Percentiles rank a stretch among this genome's conserved stretches.
These are phyloP conservation scores for Pseudogymnoascus sp. DNA, from an alignment of 2,329 filamentous ascomycete genomes.

Conservation along the genomic window DNA sequence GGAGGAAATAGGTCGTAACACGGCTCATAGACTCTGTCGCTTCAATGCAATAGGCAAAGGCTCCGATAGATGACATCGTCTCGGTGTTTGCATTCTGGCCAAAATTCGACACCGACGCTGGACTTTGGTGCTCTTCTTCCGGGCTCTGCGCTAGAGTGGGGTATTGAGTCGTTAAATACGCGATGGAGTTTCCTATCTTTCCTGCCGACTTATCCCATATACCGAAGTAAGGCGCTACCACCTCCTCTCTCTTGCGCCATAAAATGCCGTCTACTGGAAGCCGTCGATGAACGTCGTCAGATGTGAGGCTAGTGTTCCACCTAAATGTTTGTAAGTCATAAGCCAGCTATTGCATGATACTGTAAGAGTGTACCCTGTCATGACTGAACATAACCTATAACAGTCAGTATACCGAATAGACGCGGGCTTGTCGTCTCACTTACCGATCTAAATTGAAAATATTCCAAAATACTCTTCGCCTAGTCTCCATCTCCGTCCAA, in stretches of 20 bases:
- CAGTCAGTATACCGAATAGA: not conserved
- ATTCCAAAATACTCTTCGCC: slow-evolving; percentile 36
- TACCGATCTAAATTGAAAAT: slow-evolving; percentile 32
- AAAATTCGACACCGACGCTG: slow-evolving; percentile 14
- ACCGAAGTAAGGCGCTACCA: slow-evolving; percentile 37
- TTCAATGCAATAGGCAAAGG: slow-evolving; percentile 41
- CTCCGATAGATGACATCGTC: slow-evolving; percentile 36
- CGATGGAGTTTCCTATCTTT: slow-evolving; percentile 34
- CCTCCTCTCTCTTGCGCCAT: slow-evolving; percentile 35
- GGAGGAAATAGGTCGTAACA: slow-evolving; percentile 39
- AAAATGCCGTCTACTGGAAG: slow-evolving; percentile 35
- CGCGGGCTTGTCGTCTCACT: not conserved
- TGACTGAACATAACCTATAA: slow-evolving; percentile 14
- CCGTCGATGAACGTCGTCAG: slow-evolving; percentile 31
- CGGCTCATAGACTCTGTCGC: slow-evolving; percentile 40
- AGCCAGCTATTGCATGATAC: not conserved
- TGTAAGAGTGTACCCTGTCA: slow-evolving; percentile 10
- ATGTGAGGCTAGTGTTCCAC: slow-evolving; percentile 33
- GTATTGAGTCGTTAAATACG: slow-evolving; percentile 30
- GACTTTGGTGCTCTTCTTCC: slow-evolving; percentile 12
- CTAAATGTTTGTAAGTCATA: slow-evolving; percentile 19
- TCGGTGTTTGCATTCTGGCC: slow-evolving; percentile 22
- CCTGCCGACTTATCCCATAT: slow-evolving; percentile 37
- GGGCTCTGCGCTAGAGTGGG: slow-evolving; percentile 10
- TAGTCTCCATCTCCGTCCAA: slow-evolving; percentile 34